phyloP scores from a whole-genome alignment of 2,329 filamentous ascomycete genomes.

The Neophaeococcomyces aloes region DNA sequence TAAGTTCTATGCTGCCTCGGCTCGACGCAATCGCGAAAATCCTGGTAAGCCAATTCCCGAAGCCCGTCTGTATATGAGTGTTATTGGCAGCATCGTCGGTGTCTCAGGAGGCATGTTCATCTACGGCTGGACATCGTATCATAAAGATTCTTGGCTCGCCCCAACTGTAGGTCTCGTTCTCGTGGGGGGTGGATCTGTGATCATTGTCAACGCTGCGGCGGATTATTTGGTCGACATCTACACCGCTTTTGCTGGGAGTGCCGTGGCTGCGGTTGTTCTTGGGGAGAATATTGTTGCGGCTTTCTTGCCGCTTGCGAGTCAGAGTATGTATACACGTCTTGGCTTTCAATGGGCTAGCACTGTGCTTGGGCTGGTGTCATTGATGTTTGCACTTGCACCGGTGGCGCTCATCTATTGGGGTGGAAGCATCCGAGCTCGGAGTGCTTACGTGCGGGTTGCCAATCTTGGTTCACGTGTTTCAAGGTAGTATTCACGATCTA shows the following conservation, averaged over 20 bases:
- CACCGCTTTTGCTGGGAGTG: constrained; percentile 38
- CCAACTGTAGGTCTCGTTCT: constrained; percentile 26
- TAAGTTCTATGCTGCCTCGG: constrained; percentile 25
- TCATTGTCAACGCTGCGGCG: constrained; percentile 38
- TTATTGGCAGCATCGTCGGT: constrained; percentile 36
- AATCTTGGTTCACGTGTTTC: no score
- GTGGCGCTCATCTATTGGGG: constrained; percentile 34
- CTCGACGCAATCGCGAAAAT: constrained; percentile 29
- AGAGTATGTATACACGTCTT: constrained; percentile 30
- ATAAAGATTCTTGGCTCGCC: constrained; percentile 27
- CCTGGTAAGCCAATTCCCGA: constrained; percentile 34
- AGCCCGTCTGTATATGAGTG: constrained; percentile 33
- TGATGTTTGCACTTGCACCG: constrained; percentile 31
- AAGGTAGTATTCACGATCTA: no score
- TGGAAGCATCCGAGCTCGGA: constrained; percentile 27
- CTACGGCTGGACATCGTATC: constrained; percentile 27
- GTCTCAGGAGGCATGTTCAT: constrained; percentile 28
- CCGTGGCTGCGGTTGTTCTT: constrained; percentile 37
- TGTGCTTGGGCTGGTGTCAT: constrained; percentile 34
- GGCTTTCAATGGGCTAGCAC: constrained; percentile 36
- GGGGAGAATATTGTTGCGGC: constrained; percentile 37
- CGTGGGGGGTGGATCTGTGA: constrained; percentile 33
- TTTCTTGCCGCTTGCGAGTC: constrained; percentile 36
- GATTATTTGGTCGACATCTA: constrained; percentile 42
- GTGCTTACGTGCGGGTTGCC: no score